phyloP scores from a whole-genome alignment of 495 filamentous ascomycete genomes.

The Xylaria telfairii region DNA sequence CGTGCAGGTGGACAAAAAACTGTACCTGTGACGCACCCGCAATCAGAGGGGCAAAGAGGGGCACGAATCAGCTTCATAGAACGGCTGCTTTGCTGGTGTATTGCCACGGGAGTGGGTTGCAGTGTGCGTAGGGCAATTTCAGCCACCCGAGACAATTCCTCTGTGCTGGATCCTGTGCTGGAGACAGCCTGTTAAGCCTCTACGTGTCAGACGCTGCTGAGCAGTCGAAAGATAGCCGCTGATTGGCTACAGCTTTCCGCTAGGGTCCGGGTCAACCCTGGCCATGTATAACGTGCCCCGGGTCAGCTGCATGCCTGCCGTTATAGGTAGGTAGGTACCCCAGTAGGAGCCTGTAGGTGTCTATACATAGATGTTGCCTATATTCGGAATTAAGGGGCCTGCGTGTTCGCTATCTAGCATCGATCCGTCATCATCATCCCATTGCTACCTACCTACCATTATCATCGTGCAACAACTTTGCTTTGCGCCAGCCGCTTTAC shows the following conservation, averaged over 20 bases:
- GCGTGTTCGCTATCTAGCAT: background rate
- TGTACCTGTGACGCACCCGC: background rate
- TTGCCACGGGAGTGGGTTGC: background rate
- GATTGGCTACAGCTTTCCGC: background rate
- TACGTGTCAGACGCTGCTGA: background rate
- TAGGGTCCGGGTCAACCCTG: background rate
- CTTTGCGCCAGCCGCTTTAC: conserved; percentile 3
- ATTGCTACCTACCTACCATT: background rate
- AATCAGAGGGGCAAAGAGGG: background rate
- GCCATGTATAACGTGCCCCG: conserved; percentile 2
- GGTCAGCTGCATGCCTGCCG: conserved; percentile 8
- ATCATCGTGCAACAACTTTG: background rate
- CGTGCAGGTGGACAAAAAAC: background rate
- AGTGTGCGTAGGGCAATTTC: conserved; percentile 1
- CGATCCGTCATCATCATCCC: conserved; percentile 13
- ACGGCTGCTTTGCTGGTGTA: background rate
- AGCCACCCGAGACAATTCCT: conserved; percentile 2
- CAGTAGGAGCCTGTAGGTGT: background rate
- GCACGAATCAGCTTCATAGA: conserved; percentile 4
- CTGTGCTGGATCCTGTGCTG: background rate
- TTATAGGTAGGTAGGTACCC: background rate
- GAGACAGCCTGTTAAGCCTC: background rate
- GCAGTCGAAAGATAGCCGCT: background rate
- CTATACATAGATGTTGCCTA: background rate
- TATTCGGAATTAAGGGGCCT: conserved; percentile 7